Evolutionary conservation across 352 stramenopile species (phyloP).

Genomic region (Globisporangium abappressorium): DNA sequence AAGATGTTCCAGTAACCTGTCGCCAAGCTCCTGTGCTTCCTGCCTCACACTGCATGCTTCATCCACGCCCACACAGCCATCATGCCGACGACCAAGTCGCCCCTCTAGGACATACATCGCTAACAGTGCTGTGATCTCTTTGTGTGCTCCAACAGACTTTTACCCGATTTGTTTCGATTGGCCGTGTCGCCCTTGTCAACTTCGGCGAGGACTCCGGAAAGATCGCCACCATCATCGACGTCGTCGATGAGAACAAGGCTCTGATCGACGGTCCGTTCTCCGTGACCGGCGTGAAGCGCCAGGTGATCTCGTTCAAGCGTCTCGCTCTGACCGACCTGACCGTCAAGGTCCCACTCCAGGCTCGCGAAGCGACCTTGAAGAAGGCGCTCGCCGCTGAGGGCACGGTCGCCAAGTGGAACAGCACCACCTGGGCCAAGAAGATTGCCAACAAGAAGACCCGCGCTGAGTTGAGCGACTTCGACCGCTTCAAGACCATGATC

Average conservation of each 20-base stretch:
- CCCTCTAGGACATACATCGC: not conserved
- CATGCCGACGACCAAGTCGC: too few relatives aligned
- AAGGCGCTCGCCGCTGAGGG: conserved; percentile 86
- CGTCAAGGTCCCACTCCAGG: conserved; percentile 93
- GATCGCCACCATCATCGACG: conserved; percentile 99
- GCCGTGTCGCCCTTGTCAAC: conserved; percentile 98
- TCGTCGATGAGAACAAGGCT: conserved; percentile 98
- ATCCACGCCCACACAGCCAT: too few relatives aligned
- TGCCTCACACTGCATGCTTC: too few relatives aligned
- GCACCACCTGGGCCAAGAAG: conserved; percentile 98
- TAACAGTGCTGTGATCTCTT: conserved; percentile 7
- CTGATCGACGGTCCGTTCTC: conserved; percentile 96
- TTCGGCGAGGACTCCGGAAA: conserved; percentile 98
- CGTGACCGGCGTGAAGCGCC: conserved; percentile 95
- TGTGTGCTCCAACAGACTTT: conserved; percentile 83
- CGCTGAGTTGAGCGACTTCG: conserved; percentile 95
- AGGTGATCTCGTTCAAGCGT: conserved; percentile 98
- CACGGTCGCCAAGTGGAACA: conserved; percentile 95
- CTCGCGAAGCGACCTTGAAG: conserved; percentile 93
- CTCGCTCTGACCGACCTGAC: conserved; percentile 97
- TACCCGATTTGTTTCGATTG: conserved; percentile 99
- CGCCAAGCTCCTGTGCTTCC: too few relatives aligned
- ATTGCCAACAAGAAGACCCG: conserved; percentile 95
- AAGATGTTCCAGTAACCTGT: too few relatives aligned
- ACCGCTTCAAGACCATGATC: conserved; percentile 99